Conservation (phyloP, 1,139 yeast genomes). For the Magnusiomyces suaveolens region DNA sequence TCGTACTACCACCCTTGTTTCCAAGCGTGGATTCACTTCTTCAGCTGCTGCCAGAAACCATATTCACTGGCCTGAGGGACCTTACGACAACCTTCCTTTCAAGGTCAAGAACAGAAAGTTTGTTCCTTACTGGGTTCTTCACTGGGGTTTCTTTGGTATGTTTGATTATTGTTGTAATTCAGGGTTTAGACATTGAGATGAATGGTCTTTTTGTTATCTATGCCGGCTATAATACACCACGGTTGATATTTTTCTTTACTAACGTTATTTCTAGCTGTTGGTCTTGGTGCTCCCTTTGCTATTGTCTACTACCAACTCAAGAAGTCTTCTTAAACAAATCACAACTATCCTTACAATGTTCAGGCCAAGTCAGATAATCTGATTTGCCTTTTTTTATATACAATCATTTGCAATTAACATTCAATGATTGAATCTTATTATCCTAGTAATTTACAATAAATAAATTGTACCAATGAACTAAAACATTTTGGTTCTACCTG, state of each 20-base stretch:
- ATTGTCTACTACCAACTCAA: slow-evolving; percentile 33
- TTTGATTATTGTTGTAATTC: slow-evolving; percentile 9
- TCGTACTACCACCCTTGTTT: slow-evolving; percentile 20
- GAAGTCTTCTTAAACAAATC: slow-evolving; percentile 26
- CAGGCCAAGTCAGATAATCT: neutral
- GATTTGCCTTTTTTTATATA: neutral
- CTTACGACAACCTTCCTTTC: slow-evolving; percentile 88
- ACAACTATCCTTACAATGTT: no score
- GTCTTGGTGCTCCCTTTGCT: slow-evolving; percentile 34
- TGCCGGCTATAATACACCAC: no score
- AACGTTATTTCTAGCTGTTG: slow-evolving; percentile 18
- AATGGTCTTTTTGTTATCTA: no score
- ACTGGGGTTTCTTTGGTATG: slow-evolving; percentile 67
- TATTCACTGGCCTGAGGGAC: slow-evolving; percentile 63
- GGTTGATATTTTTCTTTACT: neutral
- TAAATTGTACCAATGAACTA: no score
- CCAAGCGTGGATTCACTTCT: slow-evolving; percentile 29
- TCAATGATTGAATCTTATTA: neutral
- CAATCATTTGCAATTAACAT: no score
- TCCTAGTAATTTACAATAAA: neutral
- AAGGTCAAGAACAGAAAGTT: slow-evolving; percentile 77
- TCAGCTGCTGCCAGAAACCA: slow-evolving; percentile 28
- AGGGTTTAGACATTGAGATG: neutral
- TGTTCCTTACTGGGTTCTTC: slow-evolving; percentile 72
- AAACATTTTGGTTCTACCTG: neutral